Percentiles rank a stretch among this genome's conserved stretches.
Evolutionary conservation across 345 rosid species (phyloP).

Genomic region (Balakata baccata): DNA sequence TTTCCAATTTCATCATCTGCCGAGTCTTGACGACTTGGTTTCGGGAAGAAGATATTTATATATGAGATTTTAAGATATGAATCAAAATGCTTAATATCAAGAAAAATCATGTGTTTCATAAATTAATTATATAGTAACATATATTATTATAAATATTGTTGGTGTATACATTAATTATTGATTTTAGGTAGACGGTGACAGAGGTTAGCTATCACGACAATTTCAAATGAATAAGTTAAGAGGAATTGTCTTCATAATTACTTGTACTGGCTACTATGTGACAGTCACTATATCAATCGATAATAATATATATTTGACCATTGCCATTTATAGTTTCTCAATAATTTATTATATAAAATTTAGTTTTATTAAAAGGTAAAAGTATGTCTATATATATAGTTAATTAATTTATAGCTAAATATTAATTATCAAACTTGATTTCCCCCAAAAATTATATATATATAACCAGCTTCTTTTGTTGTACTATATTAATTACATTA

Average conservation of each 20-base stretch:
- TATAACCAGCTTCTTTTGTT: no score
- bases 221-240: not conserved
- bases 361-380: no score
- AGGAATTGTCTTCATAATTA: not conserved
- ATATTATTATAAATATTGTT: not conserved
- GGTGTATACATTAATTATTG: not conserved
- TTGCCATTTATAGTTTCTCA: no score
- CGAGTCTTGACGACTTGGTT: no score
- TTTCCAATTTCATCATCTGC: no score
- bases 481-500: no score
- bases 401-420: no score
- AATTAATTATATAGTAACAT: not conserved
- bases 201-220: not conserved
- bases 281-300: not conserved
- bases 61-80: not conserved
- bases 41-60: not conserved
- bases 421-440: no score
- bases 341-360: no score
- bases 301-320: no score
- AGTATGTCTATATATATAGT: no score
- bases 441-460: no score
- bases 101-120: not conserved
- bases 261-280: not conserved
- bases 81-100: not conserved
- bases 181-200: not conserved